These are phyloP conservation scores for Penicillium decumbens DNA, from an alignment of 2,329 filamentous ascomycete genomes.

Conservation along the genomic window DNA sequence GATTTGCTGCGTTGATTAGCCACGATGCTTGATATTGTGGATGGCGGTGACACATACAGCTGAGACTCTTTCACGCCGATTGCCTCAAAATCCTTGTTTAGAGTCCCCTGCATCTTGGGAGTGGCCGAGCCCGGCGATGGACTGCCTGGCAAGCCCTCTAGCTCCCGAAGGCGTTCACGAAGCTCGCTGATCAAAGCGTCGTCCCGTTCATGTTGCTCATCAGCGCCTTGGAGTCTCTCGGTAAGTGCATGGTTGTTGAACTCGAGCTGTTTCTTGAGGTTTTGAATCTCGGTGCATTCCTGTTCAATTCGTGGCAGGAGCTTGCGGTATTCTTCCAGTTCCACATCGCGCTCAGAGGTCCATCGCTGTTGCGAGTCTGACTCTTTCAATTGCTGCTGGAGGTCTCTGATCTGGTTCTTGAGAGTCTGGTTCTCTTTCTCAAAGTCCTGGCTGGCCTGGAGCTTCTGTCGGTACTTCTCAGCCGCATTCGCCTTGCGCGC, in stretches of 20 bases:
- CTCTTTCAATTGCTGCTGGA: conserved; percentile 46
- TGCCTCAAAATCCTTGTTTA: conserved; percentile 43
- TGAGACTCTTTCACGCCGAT: conserved; percentile 39
- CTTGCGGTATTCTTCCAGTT: conserved; percentile 44
- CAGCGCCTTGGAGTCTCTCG: conserved; percentile 41
- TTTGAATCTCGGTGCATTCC: conserved; percentile 46
- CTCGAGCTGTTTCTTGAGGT: conserved; percentile 47
- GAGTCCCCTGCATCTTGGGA: conserved; percentile 37
- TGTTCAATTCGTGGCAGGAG: conserved; percentile 47
- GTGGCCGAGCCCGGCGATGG: conserved; percentile 38
- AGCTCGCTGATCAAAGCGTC: conserved; percentile 42
- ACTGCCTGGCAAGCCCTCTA: conserved; percentile 40
- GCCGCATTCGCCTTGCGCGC: conserved; percentile 47
- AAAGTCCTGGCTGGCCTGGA: conserved; percentile 47
- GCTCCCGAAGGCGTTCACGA: conserved; percentile 40
- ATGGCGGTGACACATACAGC: conserved; percentile 26
- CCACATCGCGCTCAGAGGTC: conserved; percentile 40
- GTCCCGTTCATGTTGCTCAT: conserved; percentile 42
- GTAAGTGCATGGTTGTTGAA: conserved; percentile 47
- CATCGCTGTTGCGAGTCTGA: conserved; percentile 41
- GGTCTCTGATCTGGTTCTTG: conserved; percentile 44
- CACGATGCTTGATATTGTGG: neutral
- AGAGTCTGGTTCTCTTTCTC: conserved; percentile 47
- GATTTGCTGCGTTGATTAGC: conserved; percentile 34
- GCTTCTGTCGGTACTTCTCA: conserved; percentile 49